phyloP scores from a whole-genome alignment of 2,329 filamentous ascomycete species.

The Cytospora schulzeri region DNA sequence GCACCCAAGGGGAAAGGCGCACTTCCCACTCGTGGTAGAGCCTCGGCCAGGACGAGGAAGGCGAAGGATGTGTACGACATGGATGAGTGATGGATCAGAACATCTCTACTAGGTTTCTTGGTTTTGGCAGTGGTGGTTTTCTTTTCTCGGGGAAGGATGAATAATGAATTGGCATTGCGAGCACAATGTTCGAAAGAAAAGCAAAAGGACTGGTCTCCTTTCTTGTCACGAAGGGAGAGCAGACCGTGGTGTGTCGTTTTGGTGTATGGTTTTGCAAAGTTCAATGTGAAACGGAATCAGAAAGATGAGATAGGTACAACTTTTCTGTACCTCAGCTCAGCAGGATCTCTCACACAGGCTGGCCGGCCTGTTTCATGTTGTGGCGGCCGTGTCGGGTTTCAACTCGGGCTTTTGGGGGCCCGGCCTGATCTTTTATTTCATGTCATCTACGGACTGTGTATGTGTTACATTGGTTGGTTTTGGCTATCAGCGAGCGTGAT shows the following conservation, averaged over 20 bases:
- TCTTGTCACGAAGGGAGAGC: neutral
- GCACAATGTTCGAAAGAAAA: too few relatives aligned
- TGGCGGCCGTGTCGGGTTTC: neutral
- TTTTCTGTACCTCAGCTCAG: neutral
- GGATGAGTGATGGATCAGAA: neutral
- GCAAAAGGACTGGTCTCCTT: neutral
- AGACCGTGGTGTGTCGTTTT: neutral
- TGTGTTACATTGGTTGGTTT: neutral
- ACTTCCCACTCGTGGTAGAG: conserved; percentile 21
- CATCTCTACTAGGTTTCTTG: neutral
- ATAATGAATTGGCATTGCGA: neutral
- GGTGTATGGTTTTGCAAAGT: neutral
- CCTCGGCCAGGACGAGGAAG: conserved; percentile 17
- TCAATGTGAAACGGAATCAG: neutral
- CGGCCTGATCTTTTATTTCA: neutral
- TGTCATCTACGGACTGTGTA: neutral
- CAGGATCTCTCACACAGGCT: neutral
- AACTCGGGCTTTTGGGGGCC: too few relatives aligned
- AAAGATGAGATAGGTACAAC: neutral
- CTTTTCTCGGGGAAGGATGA: neutral
- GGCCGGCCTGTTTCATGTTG: neutral
- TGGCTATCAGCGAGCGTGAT: neutral
- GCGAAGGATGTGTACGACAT: conserved; percentile 25
- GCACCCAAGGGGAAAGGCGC: conserved; percentile 25
- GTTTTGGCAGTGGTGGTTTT: too few relatives aligned